Percentiles rank a stretch among this genome's conserved stretches.
Conservation (phyloP, 345 rosid genomes). For the Excoecaria cochinchinensis region DNA sequence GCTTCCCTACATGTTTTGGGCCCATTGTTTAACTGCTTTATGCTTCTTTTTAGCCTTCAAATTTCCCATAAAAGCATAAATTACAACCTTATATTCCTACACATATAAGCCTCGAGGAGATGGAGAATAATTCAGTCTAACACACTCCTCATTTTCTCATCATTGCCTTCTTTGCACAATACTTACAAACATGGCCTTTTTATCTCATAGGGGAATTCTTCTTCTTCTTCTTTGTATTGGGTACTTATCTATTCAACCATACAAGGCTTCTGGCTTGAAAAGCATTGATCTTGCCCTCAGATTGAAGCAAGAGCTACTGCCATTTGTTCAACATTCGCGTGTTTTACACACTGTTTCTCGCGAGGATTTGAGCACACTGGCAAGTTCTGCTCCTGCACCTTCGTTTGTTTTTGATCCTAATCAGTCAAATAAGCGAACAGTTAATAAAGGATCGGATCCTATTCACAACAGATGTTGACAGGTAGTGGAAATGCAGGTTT, state of each 20-base stretch:
- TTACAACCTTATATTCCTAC: conserved; percentile 25
- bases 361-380: conserved; percentile 29
- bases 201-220: conserved; percentile 27
- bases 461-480: conserved; percentile 77
- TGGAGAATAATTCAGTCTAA: conserved; percentile 19
- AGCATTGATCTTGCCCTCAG: conserved; percentile 42
- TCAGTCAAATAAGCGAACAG: conserved; percentile 64
- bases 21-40: conserved; percentile 28
- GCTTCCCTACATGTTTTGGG: conserved; percentile 48
- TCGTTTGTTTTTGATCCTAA: conserved; percentile 49
- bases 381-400: conserved; percentile 51
- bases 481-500: conserved; percentile 14
- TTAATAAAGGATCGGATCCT: conserved; percentile 80
- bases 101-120: conserved; percentile 27
- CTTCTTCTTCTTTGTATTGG: conserved; percentile 47
- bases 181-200: conserved; percentile 42
- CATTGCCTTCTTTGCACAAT: conserved; percentile 14
- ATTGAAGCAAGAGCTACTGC: conserved; percentile 34
- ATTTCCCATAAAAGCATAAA: conserved; percentile 32
- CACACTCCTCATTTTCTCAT: conserved; percentile 19
- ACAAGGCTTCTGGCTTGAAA: conserved; percentile 38
- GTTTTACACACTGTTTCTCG: conserved; percentile 35
- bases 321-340: conserved; percentile 36
- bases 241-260: conserved; percentile 35
- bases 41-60: conserved; percentile 31